A percentile compares a stretch with the other conserved stretches of the same genome.
phyloP scores from a whole-genome alignment of 2,329 filamentous ascomycete species.

The Penicillium olsonii region DNA sequence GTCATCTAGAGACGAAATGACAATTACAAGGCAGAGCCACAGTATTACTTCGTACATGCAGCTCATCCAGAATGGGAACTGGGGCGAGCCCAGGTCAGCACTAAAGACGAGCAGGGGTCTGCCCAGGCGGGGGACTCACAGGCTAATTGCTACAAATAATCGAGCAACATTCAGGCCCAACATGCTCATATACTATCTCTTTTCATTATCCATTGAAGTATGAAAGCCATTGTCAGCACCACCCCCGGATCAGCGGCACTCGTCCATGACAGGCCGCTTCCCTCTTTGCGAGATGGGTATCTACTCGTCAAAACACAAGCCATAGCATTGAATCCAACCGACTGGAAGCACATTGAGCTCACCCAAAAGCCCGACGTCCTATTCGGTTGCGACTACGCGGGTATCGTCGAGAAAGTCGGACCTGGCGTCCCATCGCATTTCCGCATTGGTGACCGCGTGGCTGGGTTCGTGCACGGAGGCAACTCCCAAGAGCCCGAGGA shows the following conservation, averaged over 20 bases:
- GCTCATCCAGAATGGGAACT: too few relatives aligned
- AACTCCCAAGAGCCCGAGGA: constrained; percentile 44
- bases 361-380: constrained; percentile 39
- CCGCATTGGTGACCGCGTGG: constrained; percentile 55
- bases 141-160: too few relatives aligned
- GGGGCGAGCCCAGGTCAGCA: too few relatives aligned
- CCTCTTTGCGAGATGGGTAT: background rate
- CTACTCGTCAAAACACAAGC: constrained; percentile 30
- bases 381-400: constrained; percentile 56
- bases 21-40: too few relatives aligned
- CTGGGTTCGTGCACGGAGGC: constrained; percentile 53
- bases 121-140: too few relatives aligned
- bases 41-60: too few relatives aligned
- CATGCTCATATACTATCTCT: too few relatives aligned
- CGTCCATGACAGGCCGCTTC: background rate
- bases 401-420: constrained; percentile 56
- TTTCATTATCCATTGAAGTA: too few relatives aligned
- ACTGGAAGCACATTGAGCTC: constrained; percentile 54
- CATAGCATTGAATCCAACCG: constrained; percentile 58
- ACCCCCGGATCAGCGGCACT: background rate
- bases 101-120: too few relatives aligned
- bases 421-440: constrained; percentile 48
- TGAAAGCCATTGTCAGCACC: background rate
- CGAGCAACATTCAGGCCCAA: too few relatives aligned
- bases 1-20: too few relatives aligned